Evolutionary conservation across 805 yeast genomes (phyloP).

Genomic region (Candida andamanensis): DNA sequence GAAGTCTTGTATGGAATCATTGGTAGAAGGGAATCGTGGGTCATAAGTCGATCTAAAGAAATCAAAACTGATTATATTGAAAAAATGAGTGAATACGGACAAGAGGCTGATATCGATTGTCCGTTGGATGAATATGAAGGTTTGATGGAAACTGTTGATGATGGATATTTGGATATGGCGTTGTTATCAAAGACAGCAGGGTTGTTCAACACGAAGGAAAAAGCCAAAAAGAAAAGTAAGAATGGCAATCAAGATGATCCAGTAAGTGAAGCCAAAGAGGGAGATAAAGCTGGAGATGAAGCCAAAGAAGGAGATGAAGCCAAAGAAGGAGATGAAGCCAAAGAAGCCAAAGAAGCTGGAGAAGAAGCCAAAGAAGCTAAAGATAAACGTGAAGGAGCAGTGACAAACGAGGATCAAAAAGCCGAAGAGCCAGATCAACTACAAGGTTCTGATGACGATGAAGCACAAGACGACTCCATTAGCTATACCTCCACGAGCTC

Average conservation of each 20-base stretch:
- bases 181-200: slow-evolving; percentile 45
- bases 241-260: neutral
- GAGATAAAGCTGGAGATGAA: slow-evolving; percentile 7
- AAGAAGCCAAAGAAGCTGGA: slow-evolving; percentile 2
- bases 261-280: neutral
- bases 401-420: neutral
- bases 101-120: slow-evolving; percentile 22
- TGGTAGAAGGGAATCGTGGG: slow-evolving; percentile 58
- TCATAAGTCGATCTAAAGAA: slow-evolving; percentile 36
- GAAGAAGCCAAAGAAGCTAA: neutral
- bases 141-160: slow-evolving; percentile 56
- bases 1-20: slow-evolving; percentile 68
- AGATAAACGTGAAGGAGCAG: neutral
- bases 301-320: slow-evolving; percentile 6
- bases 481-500: slow-evolving; percentile 12
- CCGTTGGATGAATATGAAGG: slow-evolving; percentile 50
- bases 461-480: neutral
- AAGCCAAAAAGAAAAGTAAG: slow-evolving; percentile 3
- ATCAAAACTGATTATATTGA: slow-evolving; percentile 26
- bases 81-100: slow-evolving; percentile 19
- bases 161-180: slow-evolving; percentile 56
- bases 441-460: slow-evolving; percentile 1
- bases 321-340: slow-evolving; percentile 7
- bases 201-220: slow-evolving; percentile 14
- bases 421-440: neutral